Conservation (phyloP, 2,329 filamentous ascomycete species). For the Calonectria pseudoturangicola region DNA sequence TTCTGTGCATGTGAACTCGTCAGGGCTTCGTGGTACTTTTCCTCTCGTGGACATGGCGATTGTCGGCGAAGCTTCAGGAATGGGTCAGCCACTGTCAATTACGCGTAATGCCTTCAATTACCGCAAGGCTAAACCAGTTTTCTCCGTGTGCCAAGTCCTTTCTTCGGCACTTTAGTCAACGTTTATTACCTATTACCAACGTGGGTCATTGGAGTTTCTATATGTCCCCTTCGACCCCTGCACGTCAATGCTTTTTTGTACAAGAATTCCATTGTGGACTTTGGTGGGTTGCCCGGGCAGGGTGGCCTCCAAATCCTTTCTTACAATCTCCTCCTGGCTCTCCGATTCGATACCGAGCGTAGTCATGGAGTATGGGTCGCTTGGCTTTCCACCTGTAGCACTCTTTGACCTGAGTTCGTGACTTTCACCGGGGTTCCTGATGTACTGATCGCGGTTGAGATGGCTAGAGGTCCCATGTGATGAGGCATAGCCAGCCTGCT, state of each 20-base stretch:
- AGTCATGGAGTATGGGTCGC: constrained; percentile 10
- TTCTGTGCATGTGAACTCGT: background rate
- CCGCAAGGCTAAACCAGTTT: background rate
- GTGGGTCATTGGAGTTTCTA: background rate
- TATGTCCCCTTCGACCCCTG: constrained; percentile 8
- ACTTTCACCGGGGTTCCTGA: constrained; percentile 2
- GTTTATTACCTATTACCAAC: constrained; percentile 19
- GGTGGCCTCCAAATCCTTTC: constrained; percentile 6
- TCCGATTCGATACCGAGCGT: constrained; percentile 15
- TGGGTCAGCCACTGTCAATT: background rate
- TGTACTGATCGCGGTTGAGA: constrained; percentile 13
- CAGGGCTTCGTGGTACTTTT: background rate
- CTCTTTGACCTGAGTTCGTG: constrained; percentile 14
- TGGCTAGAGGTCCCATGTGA: constrained; percentile 4
- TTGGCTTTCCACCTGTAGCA: background rate
- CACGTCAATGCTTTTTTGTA: constrained; percentile 11
- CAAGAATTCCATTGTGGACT: constrained; percentile 18
- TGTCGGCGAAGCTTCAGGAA: no score
- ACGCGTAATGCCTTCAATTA: background rate
- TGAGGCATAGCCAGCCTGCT: constrained; percentile 1
- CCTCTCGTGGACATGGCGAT: background rate
- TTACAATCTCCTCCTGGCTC: constrained; percentile 16
- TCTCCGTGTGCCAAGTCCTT: background rate
- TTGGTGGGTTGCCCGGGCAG: background rate
- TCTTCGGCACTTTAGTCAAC: background rate